Evolutionary conservation across 179 eudicot species (phyloP), one percentile per base, ranked within the genome.

Genomic region (Silene coronaria): DNA sequence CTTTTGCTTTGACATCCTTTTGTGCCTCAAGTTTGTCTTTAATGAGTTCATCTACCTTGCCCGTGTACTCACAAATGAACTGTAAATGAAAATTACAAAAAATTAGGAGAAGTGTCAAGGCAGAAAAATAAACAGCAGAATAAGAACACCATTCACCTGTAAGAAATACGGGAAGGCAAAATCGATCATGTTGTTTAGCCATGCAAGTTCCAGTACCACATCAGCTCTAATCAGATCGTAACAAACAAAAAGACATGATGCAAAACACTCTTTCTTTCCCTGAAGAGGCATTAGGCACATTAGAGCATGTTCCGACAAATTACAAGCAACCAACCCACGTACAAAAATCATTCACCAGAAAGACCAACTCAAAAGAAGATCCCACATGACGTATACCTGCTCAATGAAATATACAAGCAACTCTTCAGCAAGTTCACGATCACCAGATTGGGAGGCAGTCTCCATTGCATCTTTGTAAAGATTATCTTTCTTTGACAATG

Each of bases 401-500:
- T 90, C 89, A 68, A 90, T 89, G 83, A 92, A 92, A 84, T 92
- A 93, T 60, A 91, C 90, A 75, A 93, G 88, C 86, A 93, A 82
- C 86, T 91, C 97, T 83, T 93, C 98, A 19, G 98, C 97, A 70
- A 93, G 88, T 80, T 91, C 97, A 58, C 97, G 91, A 67, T 93
- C 97, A 60, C 98, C 98, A 79, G 98, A 93, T 74, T 93, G 98
- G 51, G 98, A 93, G 63, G 88, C 88, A 38, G 97, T 91, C 80
- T 92, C 97, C 96, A 92, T 90, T 36, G 97, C 96, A 85, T 92
- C 97, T 81, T 87, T 92, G 81, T 89, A 92, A 71, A 83, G 87
- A 42, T 87, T 89, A 76, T 92, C 96, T 74, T 90, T 92, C 87
- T 92, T 92, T 28, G 97, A 92, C 87, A 92, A 78, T 17, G 93